phyloP scores from a whole-genome alignment of 2,329 filamentous ascomycete genomes.

The Penicillium sp. region DNA sequence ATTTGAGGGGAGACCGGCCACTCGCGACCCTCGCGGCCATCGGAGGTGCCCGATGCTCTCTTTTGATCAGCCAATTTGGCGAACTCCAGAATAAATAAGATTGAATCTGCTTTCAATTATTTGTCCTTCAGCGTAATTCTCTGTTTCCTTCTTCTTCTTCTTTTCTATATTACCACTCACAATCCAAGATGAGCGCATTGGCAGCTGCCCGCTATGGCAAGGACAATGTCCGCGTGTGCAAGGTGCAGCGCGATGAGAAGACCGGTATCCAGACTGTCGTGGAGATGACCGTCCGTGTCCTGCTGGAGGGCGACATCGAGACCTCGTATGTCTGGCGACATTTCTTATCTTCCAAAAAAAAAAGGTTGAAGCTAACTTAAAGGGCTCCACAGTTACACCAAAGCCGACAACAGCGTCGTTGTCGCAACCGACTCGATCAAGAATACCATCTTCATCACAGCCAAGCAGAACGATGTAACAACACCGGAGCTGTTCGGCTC shows the following conservation, averaged over 20 bases:
- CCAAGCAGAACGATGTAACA: constrained; percentile 87
- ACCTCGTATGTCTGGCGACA: constrained; percentile 57
- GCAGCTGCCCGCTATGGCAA: constrained; percentile 56
- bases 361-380: constrained; percentile 3
- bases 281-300: constrained; percentile 91
- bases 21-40: constrained; percentile 39
- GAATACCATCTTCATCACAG: constrained; percentile 93
- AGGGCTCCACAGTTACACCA: constrained; percentile 67
- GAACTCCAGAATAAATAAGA: constrained; percentile 5
- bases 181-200: constrained; percentile 35
- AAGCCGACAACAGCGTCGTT: constrained; percentile 89
- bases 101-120: background rate
- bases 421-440: constrained; percentile 98
- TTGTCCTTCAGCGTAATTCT: background rate
- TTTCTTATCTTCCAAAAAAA: background rate
- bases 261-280: constrained; percentile 79
- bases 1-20: constrained; percentile 25
- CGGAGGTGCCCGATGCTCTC: constrained; percentile 38
- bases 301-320: constrained; percentile 91
- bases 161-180: background rate
- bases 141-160: background rate
- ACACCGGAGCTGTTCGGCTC: constrained; percentile 90
- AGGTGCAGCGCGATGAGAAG: constrained; percentile 76
- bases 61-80: constrained; percentile 1
- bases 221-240: constrained; percentile 98